A percentile compares a stretch with the other conserved stretches of the same genome.
Conservation (phyloP, 352 stramenopile genomes). For the Globisporangium spiculum region DNA sequence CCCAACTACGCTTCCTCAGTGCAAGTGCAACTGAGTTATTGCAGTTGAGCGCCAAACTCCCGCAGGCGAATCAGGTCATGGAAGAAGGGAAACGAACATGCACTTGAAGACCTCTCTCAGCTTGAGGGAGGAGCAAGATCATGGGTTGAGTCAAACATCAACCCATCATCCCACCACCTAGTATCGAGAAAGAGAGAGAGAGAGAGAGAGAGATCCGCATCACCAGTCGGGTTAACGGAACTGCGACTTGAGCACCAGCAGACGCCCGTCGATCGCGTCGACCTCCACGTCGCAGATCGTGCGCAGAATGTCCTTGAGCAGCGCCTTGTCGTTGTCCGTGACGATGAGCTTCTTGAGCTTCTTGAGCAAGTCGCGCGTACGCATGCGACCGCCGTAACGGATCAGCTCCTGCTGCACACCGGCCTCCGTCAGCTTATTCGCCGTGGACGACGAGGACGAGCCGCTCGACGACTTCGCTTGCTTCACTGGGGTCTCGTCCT, state of each 20-base stretch:
- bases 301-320: constrained; percentile 85
- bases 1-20: neutral
- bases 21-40: neutral
- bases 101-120: neutral
- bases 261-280: constrained; percentile 76
- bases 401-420: constrained; percentile 83
- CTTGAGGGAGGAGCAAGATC: neutral
- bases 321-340: constrained; percentile 74
- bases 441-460: constrained; percentile 26
- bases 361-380: constrained; percentile 69
- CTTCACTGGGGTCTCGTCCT: constrained; percentile 53
- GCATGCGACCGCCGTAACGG: constrained; percentile 79
- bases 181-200: neutral
- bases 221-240: constrained; percentile 52
- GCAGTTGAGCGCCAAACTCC: neutral
- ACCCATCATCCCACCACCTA: neutral
- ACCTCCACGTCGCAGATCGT: constrained; percentile 87
- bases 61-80: neutral
- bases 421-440: constrained; percentile 72
- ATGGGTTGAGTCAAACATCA: neutral
- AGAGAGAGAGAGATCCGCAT: neutral
- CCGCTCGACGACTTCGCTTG: constrained; percentile 24
- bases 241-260: constrained; percentile 84
- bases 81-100: neutral
- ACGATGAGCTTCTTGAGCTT: constrained; percentile 82